A percentile compares a stretch with the other conserved stretches of the same genome.
These are phyloP conservation scores for Neoboletus brunneissimus DNA, from an alignment of 768 basidiomycete genomes.

Conservation along the genomic window DNA sequence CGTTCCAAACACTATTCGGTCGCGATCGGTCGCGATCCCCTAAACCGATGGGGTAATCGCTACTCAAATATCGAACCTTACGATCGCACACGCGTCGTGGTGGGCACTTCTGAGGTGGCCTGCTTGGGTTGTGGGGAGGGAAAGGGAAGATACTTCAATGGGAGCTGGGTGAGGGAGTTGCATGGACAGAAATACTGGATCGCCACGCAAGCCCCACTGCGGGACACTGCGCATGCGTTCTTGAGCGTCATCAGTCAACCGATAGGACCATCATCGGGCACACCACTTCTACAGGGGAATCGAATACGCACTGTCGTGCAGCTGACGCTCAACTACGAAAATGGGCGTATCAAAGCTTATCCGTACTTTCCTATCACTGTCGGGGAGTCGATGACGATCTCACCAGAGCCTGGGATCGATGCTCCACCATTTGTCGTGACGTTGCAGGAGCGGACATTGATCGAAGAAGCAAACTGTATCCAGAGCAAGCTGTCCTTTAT, in stretches of 20 bases:
- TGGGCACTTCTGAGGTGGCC: conserved; percentile 30
- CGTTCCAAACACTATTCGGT: conserved; percentile 53
- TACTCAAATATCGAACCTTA: conserved; percentile 76
- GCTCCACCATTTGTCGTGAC: conserved; percentile 55
- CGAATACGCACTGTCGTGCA: conserved; percentile 77
- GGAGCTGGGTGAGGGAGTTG: conserved; percentile 78
- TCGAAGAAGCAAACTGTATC: conserved; percentile 59
- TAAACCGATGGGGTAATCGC: conserved; percentile 55
- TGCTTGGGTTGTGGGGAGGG: conserved; percentile 23
- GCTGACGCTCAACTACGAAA: conserved; percentile 71
- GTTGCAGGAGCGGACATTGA: conserved; percentile 42
- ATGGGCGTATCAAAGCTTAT: conserved; percentile 69
- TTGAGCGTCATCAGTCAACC: conserved; percentile 65
- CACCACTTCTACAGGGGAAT: conserved; percentile 31
- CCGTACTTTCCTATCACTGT: conserved; percentile 66
- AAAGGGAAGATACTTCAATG: conserved; percentile 68
- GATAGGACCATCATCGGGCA: conserved; percentile 33
- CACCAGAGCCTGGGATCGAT: conserved; percentile 43
- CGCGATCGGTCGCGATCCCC: conserved; percentile 43
- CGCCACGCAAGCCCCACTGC: conserved; percentile 79
- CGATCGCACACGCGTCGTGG: conserved; percentile 74
- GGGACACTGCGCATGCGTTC: conserved; percentile 68
- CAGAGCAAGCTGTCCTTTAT: conserved; percentile 58
- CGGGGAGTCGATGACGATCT: conserved; percentile 49
- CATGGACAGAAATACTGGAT: conserved; percentile 80